These are phyloP conservation scores for Coemansia sp. DNA, from an alignment of 192 early-diverging fungal species.

Conservation along the genomic window DNA sequence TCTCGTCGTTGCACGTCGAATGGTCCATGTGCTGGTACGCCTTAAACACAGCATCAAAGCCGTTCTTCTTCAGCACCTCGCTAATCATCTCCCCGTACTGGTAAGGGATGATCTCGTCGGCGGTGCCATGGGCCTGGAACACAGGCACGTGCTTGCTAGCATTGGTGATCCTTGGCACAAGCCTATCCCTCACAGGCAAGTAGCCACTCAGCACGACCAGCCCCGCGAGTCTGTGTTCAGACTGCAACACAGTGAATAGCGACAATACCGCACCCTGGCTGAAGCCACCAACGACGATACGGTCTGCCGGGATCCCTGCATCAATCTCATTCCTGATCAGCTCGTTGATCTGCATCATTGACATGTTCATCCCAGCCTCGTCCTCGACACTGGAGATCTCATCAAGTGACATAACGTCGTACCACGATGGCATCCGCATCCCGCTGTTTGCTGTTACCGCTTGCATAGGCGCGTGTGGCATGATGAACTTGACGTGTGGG, in stretches of 20 bases:
- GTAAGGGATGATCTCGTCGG: conserved; percentile 71
- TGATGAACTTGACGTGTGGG: conserved; percentile 86
- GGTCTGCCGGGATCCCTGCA: conserved; percentile 68
- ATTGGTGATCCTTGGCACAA: conserved; percentile 55
- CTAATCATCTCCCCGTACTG: conserved; percentile 68
- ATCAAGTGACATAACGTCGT: conserved; percentile 67
- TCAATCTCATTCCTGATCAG: conserved; percentile 75
- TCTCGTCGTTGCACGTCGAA: conserved; percentile 64
- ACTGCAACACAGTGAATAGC: conserved; percentile 68
- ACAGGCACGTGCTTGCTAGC: conserved; percentile 72
- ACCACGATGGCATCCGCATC: conserved; percentile 87
- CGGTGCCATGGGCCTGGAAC: conserved; percentile 81
- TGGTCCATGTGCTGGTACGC: conserved; percentile 83
- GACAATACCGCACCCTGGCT: conserved; percentile 86
- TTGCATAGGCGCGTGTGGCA: conserved; percentile 61
- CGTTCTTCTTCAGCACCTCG: conserved; percentile 59
- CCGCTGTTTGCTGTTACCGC: conserved; percentile 80
- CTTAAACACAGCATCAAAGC: conserved; percentile 71
- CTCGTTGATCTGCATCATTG: conserved; percentile 59
- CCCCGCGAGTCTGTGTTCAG: conserved; percentile 67
- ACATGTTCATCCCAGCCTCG: conserved; percentile 65
- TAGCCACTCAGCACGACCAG: conserved; percentile 79
- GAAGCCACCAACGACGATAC: conserved; percentile 93
- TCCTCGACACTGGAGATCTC: conserved; percentile 61
- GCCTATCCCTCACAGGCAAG: conserved; percentile 57